Conservation (phyloP, 768 basidiomycete species). For the Tulasnella calospora region DNA sequence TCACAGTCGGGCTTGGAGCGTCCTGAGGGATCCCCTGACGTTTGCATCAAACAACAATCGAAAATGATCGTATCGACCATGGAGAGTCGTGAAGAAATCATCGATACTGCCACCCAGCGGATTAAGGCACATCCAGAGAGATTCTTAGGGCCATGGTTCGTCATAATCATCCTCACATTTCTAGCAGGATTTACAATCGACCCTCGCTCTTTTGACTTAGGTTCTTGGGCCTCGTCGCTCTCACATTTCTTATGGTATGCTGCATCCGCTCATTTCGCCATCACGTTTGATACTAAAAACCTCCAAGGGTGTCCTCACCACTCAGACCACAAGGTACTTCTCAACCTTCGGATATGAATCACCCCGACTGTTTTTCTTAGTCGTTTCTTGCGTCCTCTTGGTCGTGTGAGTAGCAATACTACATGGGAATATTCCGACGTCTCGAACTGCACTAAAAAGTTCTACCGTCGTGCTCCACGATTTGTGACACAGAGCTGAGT, state of each 20-base stretch:
- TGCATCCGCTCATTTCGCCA: background rate
- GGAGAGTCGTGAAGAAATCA: background rate
- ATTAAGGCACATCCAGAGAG: background rate
- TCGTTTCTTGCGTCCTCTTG: background rate
- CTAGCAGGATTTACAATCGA: background rate
- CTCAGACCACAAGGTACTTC: background rate
- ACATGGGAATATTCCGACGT: too few species aligned
- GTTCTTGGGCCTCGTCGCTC: background rate
- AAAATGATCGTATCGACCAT: background rate
- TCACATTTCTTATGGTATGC: background rate
- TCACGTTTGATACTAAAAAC: background rate
- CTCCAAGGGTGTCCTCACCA: background rate
- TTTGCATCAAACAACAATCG: background rate
- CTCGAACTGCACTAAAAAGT: too few species aligned
- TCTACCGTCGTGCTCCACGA: background rate
- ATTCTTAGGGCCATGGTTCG: background rate
- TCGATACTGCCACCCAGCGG: background rate
- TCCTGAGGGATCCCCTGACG: background rate
- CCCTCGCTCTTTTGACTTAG: background rate
- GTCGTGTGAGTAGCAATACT: background rate
- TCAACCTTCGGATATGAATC: background rate
- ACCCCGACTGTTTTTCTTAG: background rate
- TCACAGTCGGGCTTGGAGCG: too few species aligned
- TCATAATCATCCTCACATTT: background rate
- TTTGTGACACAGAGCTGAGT: background rate